These are phyloP conservation scores for Poterioochromonas sp. DNA, from an alignment of 352 stramenopile species.

Conservation along the genomic window DNA sequence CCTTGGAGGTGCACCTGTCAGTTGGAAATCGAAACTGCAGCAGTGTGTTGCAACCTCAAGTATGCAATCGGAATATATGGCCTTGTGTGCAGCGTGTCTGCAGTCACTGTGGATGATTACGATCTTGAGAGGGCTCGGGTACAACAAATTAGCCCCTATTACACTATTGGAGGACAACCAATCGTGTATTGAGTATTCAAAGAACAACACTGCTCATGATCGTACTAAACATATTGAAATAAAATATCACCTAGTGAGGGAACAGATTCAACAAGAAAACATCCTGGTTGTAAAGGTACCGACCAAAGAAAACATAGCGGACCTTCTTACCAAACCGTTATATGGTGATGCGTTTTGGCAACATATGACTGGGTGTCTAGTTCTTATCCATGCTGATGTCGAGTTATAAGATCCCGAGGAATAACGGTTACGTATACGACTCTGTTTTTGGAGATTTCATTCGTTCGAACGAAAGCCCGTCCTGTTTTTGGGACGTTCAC, in stretches of 20 bases:
- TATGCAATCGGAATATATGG: constrained; percentile 30
- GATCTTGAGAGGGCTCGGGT: constrained; percentile 27
- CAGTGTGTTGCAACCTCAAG: constrained; percentile 18
- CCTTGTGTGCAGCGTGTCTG: constrained; percentile 26
- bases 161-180: constrained; percentile 22
- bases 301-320: constrained; percentile 14
- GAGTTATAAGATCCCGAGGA: constrained; percentile 20
- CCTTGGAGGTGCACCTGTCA: constrained; percentile 16
- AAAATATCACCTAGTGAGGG: constrained; percentile 3
- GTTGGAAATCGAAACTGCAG: constrained; percentile 19
- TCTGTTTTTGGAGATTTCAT: background rate
- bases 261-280: constrained; percentile 18
- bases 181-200: constrained; percentile 27
- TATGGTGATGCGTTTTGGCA: constrained; percentile 29
- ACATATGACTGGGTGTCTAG: constrained; percentile 25
- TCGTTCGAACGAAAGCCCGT: background rate
- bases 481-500: constrained; percentile 23
- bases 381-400: constrained; percentile 28
- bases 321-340: constrained; percentile 28
- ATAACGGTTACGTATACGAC: background rate
- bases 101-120: constrained; percentile 27
- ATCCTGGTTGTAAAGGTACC: background rate
- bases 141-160: constrained; percentile 24
- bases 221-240: constrained; percentile 32
- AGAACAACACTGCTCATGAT: constrained; percentile 16